A percentile compares a stretch with the other conserved stretches of the same genome.
phyloP scores from a whole-genome alignment of 129 eudicot species.

The Pulicaria dysenterica region DNA sequence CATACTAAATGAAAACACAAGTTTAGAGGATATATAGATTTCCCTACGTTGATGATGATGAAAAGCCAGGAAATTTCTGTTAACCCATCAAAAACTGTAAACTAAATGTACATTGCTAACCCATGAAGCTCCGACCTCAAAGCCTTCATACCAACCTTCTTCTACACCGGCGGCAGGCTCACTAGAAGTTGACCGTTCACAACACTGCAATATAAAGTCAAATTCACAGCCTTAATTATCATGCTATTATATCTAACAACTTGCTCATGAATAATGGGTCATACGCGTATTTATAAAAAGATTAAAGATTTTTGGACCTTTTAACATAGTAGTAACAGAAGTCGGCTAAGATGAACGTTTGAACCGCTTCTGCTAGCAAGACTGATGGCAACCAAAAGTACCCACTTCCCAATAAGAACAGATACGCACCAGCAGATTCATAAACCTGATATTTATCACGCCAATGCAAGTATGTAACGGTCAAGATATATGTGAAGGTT shows the following conservation, averaged over 20 bases:
- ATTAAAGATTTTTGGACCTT: constrained; percentile 34
- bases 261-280: not conserved
- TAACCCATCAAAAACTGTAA: constrained; percentile 27
- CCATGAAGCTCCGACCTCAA: constrained; percentile 22
- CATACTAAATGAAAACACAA: constrained; percentile 25
- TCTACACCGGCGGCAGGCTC: constrained; percentile 64
- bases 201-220: constrained; percentile 48
- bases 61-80: constrained; percentile 13
- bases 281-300: not conserved
- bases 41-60: constrained; percentile 15
- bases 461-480: not conserved
- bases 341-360: constrained; percentile 90
- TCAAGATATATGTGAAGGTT: not conserved
- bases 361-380: constrained; percentile 70
- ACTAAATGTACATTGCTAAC: constrained; percentile 29
- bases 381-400: constrained; percentile 70
- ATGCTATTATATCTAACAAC: not conserved
- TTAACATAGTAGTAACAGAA: constrained; percentile 89
- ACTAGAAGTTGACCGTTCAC: constrained; percentile 61
- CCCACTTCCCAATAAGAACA: constrained; percentile 66
- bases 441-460: constrained; percentile 53
- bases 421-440: constrained; percentile 66
- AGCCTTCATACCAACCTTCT: constrained; percentile 11
- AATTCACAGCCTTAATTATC: not conserved
- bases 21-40: constrained; percentile 19